These are phyloP conservation scores for Diaporthe sp. DNA, from an alignment of 2,329 filamentous ascomycete genomes.

Conservation along the genomic window DNA sequence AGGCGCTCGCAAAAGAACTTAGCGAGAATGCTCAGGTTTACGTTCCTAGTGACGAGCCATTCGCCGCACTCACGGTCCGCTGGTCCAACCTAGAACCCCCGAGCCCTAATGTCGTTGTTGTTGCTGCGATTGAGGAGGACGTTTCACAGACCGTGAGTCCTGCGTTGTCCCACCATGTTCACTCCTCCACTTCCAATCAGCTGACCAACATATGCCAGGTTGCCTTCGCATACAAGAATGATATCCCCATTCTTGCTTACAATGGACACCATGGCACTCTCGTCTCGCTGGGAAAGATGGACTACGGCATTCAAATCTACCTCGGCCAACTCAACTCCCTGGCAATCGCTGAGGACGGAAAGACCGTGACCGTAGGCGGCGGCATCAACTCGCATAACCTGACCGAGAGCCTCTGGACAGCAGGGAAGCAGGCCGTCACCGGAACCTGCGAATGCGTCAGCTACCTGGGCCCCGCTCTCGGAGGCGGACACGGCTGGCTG, in stretches of 20 bases:
- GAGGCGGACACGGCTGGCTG: conserved; percentile 67
- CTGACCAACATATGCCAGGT: neutral
- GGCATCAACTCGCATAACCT: conserved; percentile 58
- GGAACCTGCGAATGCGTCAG: conserved; percentile 63
- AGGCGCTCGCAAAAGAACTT: neutral
- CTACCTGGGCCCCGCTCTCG: conserved; percentile 56
- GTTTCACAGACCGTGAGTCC: conserved; percentile 44
- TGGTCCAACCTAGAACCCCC: conserved; percentile 59
- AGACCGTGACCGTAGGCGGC: conserved; percentile 58
- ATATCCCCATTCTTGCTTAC: conserved; percentile 62
- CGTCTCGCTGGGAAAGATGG: conserved; percentile 58
- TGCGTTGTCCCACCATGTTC: neutral
- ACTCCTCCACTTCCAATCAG: neutral
- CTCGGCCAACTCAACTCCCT: conserved; percentile 57
- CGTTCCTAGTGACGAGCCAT: conserved; percentile 48
- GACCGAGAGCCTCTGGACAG: conserved; percentile 59
- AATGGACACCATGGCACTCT: conserved; percentile 64
- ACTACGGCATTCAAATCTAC: conserved; percentile 61
- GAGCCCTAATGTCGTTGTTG: conserved; percentile 55
- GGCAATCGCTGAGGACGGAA: conserved; percentile 51
- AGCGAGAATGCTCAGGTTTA: conserved; percentile 39
- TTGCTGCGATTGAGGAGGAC: conserved; percentile 58
- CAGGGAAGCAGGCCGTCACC: conserved; percentile 59
- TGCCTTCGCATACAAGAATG: conserved; percentile 52
- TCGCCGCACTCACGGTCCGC: conserved; percentile 49